Evolutionary conservation across 345 rosid genomes (phyloP), one percentile per base, ranked within the genome.

Genomic region (Excoecaria cochinchinensis): DNA sequence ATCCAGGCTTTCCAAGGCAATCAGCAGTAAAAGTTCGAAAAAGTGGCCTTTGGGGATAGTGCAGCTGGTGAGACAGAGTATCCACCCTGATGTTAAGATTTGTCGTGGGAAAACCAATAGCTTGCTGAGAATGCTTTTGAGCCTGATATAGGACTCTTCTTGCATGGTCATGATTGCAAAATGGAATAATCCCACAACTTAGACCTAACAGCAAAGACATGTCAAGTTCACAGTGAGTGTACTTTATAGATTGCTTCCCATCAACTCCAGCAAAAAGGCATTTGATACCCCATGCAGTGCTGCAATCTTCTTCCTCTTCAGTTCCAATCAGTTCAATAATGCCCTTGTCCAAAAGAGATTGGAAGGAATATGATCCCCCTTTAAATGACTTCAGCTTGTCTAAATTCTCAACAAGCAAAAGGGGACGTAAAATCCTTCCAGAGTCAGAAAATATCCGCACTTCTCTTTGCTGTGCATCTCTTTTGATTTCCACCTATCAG

Each of bases 281-380:
- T 48, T 78, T 87, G 65, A 93, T 64, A 67, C 88, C 83, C 96
- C 98, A 93, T 22, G 98, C 96, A 0, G 88, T 85, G 12, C 50
- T 60, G 64, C 93, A 92, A 72, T 95, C 99, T 77, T 95, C 98
- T 82, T 95, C 99, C 80, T 93, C 99, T 82, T 92, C 98, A 2
- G 87, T 81, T 64, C 99, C 98, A 42, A 91, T 63, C 58, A 92
- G 82, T 86, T 95, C 97, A 3, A 91, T 74, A 6, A 95, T 89
- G 67, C 98, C 94, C 71, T 77, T 82, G 78, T 91, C 92, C 70
- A 95, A 74, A 72, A 92, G 89, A 80, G 82, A 66, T 56, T 79
- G 81, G 72, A 95, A 91, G 71, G 78, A 59, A 59, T 82, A 86
- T 17, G 62, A 81, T 10, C 76, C 79, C 19, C 87, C 92, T 78